Evolutionary conservation across 495 filamentous ascomycete genomes (phyloP).

Genomic region (Diplogelasinospora grovesii): DNA sequence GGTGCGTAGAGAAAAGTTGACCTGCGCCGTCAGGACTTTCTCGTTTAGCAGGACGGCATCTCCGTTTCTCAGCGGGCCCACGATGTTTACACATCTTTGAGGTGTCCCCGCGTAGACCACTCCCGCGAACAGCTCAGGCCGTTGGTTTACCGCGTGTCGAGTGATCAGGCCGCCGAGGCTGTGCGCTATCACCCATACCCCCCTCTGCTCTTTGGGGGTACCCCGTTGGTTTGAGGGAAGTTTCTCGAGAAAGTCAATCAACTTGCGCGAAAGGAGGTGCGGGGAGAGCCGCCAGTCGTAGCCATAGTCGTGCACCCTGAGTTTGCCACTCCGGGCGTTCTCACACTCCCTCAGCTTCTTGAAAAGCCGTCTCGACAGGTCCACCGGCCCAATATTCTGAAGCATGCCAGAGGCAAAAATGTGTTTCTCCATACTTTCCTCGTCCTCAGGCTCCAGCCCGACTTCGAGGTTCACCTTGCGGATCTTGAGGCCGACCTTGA

Average conservation of each 20-base stretch:
- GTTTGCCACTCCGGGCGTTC: constrained; percentile 60
- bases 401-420: constrained; percentile 84
- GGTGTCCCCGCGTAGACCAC: constrained; percentile 83
- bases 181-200: constrained; percentile 80
- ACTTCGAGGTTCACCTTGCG: constrained; percentile 90
- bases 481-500: constrained; percentile 89
- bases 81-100: constrained; percentile 80
- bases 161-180: constrained; percentile 86
- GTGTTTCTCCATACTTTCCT: constrained; percentile 72
- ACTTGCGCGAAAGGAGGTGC: constrained; percentile 59
- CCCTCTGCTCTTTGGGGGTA: constrained; percentile 44
- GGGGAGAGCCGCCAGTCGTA: constrained; percentile 95
- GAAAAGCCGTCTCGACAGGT: constrained; percentile 77
- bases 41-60: constrained; percentile 87
- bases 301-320: constrained; percentile 83
- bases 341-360: constrained; percentile 68
- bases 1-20: constrained; percentile 88
- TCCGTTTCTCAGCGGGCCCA: constrained; percentile 83
- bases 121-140: constrained; percentile 80
- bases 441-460: constrained; percentile 74
- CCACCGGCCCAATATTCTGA: constrained; percentile 83
- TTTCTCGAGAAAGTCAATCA: constrained; percentile 64
- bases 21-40: constrained; percentile 85
- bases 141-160: constrained; percentile 80
- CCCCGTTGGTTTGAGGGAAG: constrained; percentile 65